Conservation (phyloP, 1,139 yeast genomes). For the Yamadazyma mexicana region DNA sequence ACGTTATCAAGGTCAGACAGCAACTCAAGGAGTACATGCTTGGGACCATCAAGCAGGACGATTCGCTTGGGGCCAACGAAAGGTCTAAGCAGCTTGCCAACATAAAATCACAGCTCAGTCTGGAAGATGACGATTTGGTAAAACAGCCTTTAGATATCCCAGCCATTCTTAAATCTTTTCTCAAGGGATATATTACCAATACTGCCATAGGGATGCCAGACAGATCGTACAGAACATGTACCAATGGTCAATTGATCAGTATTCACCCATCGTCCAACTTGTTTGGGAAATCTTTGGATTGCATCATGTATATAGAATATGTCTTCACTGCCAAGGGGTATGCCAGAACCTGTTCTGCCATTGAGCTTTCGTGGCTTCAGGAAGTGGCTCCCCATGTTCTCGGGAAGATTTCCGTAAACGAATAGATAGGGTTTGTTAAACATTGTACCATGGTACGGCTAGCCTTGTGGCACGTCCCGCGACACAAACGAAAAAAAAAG, state of each 20-base stretch:
- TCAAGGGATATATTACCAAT: conserved; percentile 78
- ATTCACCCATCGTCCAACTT: conserved; percentile 91
- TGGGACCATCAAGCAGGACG: conserved; percentile 42
- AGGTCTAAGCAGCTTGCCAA: conserved; percentile 27
- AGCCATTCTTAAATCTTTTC: conserved; percentile 68
- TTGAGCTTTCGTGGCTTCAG: conserved; percentile 84
- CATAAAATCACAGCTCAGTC: conserved; percentile 22
- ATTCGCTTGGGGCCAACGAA: conserved; percentile 26
- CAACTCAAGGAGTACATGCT: conserved; percentile 77
- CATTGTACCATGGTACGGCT: not conserved
- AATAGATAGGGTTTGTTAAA: conserved; percentile 4
- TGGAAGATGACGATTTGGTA: conserved; percentile 22
- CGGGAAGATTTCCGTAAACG: conserved; percentile 31
- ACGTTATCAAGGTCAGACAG: conserved; percentile 70
- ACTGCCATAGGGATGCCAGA: conserved; percentile 96
- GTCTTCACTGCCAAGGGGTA: conserved; percentile 92
- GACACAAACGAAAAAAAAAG: no score
- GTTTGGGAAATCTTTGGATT: conserved; percentile 79
- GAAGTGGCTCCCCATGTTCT: conserved; percentile 74
- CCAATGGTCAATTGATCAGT: conserved; percentile 76
- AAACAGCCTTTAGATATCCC: conserved; percentile 51
- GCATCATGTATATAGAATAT: conserved; percentile 91
- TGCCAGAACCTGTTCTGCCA: conserved; percentile 84
- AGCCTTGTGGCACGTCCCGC: not conserved
- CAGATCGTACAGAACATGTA: conserved; percentile 82